Conservation (phyloP, 179 eudicot species). For the Kewa caespitosa region DNA sequence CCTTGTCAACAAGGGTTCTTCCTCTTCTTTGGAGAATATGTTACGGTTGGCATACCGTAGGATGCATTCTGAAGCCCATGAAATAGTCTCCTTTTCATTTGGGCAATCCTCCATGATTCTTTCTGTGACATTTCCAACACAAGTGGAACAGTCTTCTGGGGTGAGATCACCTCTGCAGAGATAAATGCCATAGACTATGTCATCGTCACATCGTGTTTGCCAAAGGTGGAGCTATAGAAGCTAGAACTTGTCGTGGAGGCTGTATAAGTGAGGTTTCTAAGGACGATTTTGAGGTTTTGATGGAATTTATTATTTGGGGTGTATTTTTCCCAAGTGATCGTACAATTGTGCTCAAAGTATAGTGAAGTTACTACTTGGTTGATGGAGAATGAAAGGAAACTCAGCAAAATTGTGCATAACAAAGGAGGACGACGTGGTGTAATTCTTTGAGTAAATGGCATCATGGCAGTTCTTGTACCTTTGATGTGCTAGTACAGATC, state of each 20-base stretch:
- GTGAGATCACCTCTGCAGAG: conserved; percentile 19
- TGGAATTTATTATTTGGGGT: conserved; percentile 8
- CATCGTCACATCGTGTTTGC: not conserved
- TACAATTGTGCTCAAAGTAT: not conserved
- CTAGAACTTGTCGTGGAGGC: not conserved
- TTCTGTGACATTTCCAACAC: conserved; percentile 6
- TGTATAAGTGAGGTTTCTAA: not conserved
- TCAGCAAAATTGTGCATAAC: not conserved
- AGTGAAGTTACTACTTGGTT: not conserved
- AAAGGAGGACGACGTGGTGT: too few relatives aligned
- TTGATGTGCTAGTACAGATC: too few relatives aligned
- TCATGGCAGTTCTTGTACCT: too few relatives aligned
- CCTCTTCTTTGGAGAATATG: conserved; percentile 10
- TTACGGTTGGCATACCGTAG: not conserved
- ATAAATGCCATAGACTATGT: conserved; percentile 5
- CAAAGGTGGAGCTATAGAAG: conserved; percentile 5
- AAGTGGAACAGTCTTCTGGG: not conserved
- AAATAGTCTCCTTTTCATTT: not conserved
- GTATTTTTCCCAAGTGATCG: not conserved
- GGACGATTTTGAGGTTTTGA: not conserved
- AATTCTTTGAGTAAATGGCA: not conserved
- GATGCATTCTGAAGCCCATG: conserved; percentile 9
- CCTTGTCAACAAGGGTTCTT: not conserved
- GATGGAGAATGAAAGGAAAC: conserved; percentile 7
- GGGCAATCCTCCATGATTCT: not conserved